Percentiles rank a stretch among this genome's conserved stretches.
phyloP scores from a whole-genome alignment of 2,329 filamentous ascomycete species.

The Clonostachys rhizophaga region DNA sequence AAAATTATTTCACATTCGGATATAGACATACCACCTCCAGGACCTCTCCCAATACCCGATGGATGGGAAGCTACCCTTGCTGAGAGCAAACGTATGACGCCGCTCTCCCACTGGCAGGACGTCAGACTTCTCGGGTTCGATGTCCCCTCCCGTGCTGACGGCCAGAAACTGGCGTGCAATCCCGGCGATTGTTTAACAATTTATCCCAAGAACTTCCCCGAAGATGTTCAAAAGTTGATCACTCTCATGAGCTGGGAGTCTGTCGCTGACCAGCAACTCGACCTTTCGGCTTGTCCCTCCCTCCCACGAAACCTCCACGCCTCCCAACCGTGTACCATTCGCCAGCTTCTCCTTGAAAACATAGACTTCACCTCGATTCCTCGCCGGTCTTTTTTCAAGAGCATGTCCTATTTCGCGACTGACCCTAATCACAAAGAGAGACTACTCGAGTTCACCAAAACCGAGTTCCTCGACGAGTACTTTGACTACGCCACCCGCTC shows the following conservation, averaged over 20 bases:
- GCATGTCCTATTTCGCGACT: constrained; percentile 69
- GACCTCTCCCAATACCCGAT: constrained; percentile 50
- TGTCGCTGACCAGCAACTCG: constrained; percentile 67
- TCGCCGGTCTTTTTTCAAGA: constrained; percentile 77
- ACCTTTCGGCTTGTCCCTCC: constrained; percentile 31
- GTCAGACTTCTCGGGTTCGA: constrained; percentile 73
- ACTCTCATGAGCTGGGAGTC: constrained; percentile 72
- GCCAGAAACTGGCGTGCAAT: constrained; percentile 28
- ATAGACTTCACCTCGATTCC: constrained; percentile 90
- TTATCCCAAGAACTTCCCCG: constrained; percentile 80
- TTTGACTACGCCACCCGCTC: constrained; percentile 94
- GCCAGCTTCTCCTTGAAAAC: constrained; percentile 73
- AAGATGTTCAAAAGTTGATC: constrained; percentile 76
- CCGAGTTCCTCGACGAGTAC: constrained; percentile 80
- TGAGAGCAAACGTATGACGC: constrained; percentile 71
- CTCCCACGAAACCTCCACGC: constrained; percentile 27
- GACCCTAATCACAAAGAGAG: constrained; percentile 74
- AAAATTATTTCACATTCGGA: too few relatives aligned
- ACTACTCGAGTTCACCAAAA: constrained; percentile 76
- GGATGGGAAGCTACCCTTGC: constrained; percentile 53
- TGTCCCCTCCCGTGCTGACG: constrained; percentile 19
- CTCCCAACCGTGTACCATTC: constrained; percentile 53
- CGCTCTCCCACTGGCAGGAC: constrained; percentile 83
- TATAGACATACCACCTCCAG: constrained; percentile 16
- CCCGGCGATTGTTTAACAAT: constrained; percentile 81